These are phyloP conservation scores for Pestalotiopsis sp. DNA, from an alignment of 2,329 filamentous ascomycete genomes.

Conservation along the genomic window DNA sequence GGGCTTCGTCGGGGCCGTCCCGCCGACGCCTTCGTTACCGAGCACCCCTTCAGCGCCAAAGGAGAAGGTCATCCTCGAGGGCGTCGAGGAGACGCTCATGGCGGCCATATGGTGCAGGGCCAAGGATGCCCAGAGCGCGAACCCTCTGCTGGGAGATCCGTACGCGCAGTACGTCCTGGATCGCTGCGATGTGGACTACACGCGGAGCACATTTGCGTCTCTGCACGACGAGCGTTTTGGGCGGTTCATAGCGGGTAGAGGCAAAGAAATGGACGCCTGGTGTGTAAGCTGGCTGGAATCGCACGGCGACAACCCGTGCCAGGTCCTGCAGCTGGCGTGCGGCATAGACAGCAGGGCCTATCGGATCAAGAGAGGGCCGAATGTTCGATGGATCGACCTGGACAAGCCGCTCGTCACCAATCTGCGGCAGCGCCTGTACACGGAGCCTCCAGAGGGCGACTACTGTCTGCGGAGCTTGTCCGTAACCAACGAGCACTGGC, in stretches of 20 bases:
- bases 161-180: constrained; percentile 8
- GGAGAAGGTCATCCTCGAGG: constrained; percentile 7
- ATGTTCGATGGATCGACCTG: constrained; percentile 25
- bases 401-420: constrained; percentile 23
- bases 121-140: constrained; percentile 1
- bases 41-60: background rate
- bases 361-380: constrained; percentile 13
- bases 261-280: constrained; percentile 7
- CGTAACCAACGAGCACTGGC: constrained; percentile 21
- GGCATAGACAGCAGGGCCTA: constrained; percentile 23
- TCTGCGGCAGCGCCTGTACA: constrained; percentile 20
- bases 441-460: constrained; percentile 12
- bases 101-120: background rate
- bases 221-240: constrained; percentile 4
- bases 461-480: constrained; percentile 16
- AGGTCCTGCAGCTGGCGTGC: constrained; percentile 24
- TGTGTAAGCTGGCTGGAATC: constrained; percentile 6
- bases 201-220: constrained; percentile 5
- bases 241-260: background rate
- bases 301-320: background rate
- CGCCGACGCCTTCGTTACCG: background rate
- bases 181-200: constrained; percentile 5
- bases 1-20: background rate
- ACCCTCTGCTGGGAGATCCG: constrained; percentile 10
- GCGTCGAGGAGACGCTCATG: constrained; percentile 11